phyloP scores from a whole-genome alignment of 257 asterid species.

The Lantana camara region DNA sequence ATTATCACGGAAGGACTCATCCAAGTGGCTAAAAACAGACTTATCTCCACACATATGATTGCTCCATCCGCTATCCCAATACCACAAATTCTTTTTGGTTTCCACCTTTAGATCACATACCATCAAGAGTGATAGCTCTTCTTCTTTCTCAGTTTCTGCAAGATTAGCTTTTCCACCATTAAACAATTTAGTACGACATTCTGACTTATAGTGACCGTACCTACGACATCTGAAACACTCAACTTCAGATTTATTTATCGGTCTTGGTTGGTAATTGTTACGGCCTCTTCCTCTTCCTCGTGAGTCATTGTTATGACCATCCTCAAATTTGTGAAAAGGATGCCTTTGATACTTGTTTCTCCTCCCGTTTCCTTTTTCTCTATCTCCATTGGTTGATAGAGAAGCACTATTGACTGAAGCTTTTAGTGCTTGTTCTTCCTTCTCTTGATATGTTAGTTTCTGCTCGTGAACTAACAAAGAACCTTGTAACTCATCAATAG shows the following conservation, averaged over 20 bases:
- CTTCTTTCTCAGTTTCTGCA: no score
- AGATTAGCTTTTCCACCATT: no score
- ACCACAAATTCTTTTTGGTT: not conserved
- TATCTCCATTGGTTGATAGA: no score
- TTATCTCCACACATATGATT: not conserved
- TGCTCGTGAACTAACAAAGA: not conserved
- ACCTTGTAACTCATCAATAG: not conserved
- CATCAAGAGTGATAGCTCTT: no score
- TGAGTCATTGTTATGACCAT: no score
- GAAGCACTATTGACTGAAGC: not conserved
- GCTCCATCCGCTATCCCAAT: not conserved
- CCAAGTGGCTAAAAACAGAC: not conserved
- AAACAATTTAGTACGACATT: no score
- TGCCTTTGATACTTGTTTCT: not conserved
- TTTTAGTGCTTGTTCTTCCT: not conserved
- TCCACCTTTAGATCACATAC: no score
- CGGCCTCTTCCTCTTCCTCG: not conserved
- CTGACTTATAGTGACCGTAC: no score
- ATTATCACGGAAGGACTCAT: not conserved
- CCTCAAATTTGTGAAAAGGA: not conserved
- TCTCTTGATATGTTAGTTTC: not conserved
- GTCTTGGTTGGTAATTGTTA: not conserved
- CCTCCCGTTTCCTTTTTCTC: not conserved
- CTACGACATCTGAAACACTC: no score
- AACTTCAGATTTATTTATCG: not conserved